Conservation (phyloP, 345 rosid genomes). For the Orychophragmus violaceus region DNA sequence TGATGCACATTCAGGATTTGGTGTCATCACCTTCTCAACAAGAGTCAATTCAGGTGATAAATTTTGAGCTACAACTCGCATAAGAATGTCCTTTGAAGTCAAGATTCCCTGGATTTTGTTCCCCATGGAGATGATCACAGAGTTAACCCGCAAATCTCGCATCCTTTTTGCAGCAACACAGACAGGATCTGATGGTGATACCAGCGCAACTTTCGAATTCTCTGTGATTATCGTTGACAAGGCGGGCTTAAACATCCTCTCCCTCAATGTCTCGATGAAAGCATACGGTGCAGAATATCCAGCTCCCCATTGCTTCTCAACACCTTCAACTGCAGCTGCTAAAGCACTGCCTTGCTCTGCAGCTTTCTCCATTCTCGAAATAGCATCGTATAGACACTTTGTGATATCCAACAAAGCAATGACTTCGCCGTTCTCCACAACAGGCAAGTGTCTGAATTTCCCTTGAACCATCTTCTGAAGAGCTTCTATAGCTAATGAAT, state of each 20-base stretch:
- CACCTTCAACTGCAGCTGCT: slow-evolving; percentile 98
- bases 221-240: slow-evolving; percentile 82
- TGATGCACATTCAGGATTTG: slow-evolving; percentile 78
- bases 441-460: slow-evolving; percentile 94
- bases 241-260: slow-evolving; percentile 91
- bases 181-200: slow-evolving; percentile 76
- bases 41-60: slow-evolving; percentile 79
- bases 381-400: slow-evolving; percentile 94
- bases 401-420: slow-evolving; percentile 93
- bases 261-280: slow-evolving; percentile 91
- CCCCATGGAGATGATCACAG: slow-evolving; percentile 58
- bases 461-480: slow-evolving; percentile 99
- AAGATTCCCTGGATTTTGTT: slow-evolving; percentile 78
- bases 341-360: slow-evolving; percentile 97
- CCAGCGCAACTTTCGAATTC: slow-evolving; percentile 64
- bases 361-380: slow-evolving; percentile 95
- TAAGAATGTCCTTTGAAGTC: slow-evolving; percentile 93
- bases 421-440: slow-evolving; percentile 97
- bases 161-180: slow-evolving; percentile 82
- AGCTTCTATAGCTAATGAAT: slow-evolving; percentile 84
- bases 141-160: slow-evolving; percentile 73
- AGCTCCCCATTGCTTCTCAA: slow-evolving; percentile 85
- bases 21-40: slow-evolving; percentile 97
- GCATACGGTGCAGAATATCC: slow-evolving; percentile 72
- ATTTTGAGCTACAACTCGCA: slow-evolving; percentile 95